Percentiles rank a stretch among this genome's conserved stretches.
phyloP scores from a whole-genome alignment of 2,329 filamentous ascomycete genomes.

The Hortaea werneckii region DNA sequence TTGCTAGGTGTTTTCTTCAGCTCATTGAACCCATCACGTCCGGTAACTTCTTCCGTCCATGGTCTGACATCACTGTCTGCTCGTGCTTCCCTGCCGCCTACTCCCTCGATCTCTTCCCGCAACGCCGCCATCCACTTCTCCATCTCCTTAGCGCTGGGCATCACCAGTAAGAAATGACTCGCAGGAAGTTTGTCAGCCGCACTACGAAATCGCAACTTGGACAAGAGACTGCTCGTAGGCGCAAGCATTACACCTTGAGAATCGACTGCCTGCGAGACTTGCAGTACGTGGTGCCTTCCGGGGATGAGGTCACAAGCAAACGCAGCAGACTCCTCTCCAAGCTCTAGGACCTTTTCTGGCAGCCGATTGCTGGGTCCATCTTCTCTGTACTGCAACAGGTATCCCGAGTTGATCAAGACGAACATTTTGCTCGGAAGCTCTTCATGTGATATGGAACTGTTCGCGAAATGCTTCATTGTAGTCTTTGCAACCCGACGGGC shows the following conservation, averaged over 20 bases:
- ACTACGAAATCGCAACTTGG: conserved; percentile 50
- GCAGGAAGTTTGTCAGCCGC: conserved; percentile 24
- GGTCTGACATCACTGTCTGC: neutral
- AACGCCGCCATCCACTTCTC: conserved; percentile 62
- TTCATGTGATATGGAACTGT: conserved; percentile 6
- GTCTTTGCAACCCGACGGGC: conserved; percentile 9
- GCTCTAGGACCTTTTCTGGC: conserved; percentile 62
- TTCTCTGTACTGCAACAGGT: conserved; percentile 63
- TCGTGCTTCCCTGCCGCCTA: conserved; percentile 56
- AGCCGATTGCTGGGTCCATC: conserved; percentile 60
- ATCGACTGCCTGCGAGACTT: conserved; percentile 58
- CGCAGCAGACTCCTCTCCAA: conserved; percentile 65
- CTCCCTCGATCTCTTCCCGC: conserved; percentile 57
- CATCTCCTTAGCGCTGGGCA: conserved; percentile 65
- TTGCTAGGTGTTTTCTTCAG: conserved; percentile 14
- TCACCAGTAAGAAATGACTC: conserved; percentile 61
- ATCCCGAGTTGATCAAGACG: conserved; percentile 59
- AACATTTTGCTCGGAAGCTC: conserved; percentile 63
- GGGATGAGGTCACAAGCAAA: conserved; percentile 74
- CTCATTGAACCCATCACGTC: conserved; percentile 3
- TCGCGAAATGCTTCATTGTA: conserved; percentile 6
- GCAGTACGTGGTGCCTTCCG: conserved; percentile 69
- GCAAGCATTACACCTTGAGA: conserved; percentile 42
- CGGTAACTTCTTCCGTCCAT: neutral
- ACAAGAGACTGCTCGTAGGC: conserved; percentile 52